Base-by-base conservation (phyloP, 2,329 filamentous ascomycete genomes). In the Byssothecium circinans region DNA sequence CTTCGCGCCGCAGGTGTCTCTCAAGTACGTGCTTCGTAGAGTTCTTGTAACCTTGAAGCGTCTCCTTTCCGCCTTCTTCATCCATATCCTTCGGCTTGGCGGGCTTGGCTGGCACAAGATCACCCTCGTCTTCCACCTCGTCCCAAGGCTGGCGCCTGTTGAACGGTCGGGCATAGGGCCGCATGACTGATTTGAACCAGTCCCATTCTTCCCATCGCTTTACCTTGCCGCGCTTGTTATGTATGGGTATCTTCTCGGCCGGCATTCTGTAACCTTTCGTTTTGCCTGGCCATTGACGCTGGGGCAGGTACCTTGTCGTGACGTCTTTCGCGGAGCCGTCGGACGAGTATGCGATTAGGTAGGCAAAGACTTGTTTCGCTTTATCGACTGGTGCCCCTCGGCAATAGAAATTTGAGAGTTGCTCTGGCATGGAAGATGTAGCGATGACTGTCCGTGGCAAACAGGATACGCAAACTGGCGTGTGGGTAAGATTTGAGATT, bases 281-380 rank as follows among this genome's bases (percentile, higher is more conserved):
- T 57, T 91, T 88, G 3, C 94, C 92, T 0, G 94, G 94, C 67
- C 91, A 85, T 43, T 87, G 80, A 47, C 88, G 88, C 18, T 86
- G 83, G 61, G 87, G 91, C 7, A 99, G 75, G 68, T 99, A 99
- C 22, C 94, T 83, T 10, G 94, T 85, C 0, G 94, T 99, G 14
- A 99, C 88, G 66, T 99, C 94, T 67, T 97, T 97, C 11, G 90
- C 91, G 0, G 90, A 91, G 2, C 89, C 89, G 64, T 97, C 91
- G 2, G 82, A 73, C 0, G 88, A 89, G 70, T 88, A 89, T 0
- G 87, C 91, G 17, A 97, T 78, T 2, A 95, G 81, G 62, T 99
- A 99, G 37, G 89, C 88, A 62, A 96, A 90, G 11, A 95, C 83
- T 68, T 97, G 92, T 58, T 89, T 92, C 0, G 87, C 84, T 61